Base-by-base conservation (phyloP, 345 rosid species). In the Corymbia maculata region DNA sequence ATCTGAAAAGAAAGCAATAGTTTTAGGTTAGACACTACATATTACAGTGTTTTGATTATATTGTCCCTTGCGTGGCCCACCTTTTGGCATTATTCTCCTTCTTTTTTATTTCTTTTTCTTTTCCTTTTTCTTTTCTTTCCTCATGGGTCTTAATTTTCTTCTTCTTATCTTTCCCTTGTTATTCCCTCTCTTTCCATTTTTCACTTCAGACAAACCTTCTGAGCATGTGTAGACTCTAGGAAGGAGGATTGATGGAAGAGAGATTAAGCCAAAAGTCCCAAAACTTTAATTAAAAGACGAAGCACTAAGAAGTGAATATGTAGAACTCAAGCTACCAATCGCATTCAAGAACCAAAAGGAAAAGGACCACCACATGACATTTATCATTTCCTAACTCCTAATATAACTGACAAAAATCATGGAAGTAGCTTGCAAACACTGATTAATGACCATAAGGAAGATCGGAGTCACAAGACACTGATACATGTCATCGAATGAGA, bases 401-500 rank as follows among this genome's bases (percentile, higher is more conserved):
- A 13, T 7, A 13, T 6, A n/a, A n/a, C 0, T n/a, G 17, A 13
- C 1, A 2, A 6, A n/a, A 6, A 16, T 2, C 1, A 0, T 6
- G n/a, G 9, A 64, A 64, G 36, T 1, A 64, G 1, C 75, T n/a
- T 13, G 42, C 42, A n/a, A 14, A n/a, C 19, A 14, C 15, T 12
- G 9, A 36, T n/a, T 64, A 64, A n/a, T 6, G 75, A 64, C 75
- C 42, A 64, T 0, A 1, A 64, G 36, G 9, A 17, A 64, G 19
- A n/a, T n/a, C 3, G 1, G 0, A 64, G 36, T 64, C 9, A 0
- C 2, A 3, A 1, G 28, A 55, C 61, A 55, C 8, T 2, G 5
- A n/a, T 13, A 64, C 19, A 13, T 0, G 2, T 64, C 36, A 30
- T 64, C 3, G 0, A 64, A 64, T 19, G 1, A 28, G 75, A 64